A percentile compares a stretch with the other conserved stretches of the same genome.
These are phyloP conservation scores for Ophiostoma ips DNA, from an alignment of 2,329 filamentous ascomycete genomes.

Conservation along the genomic window DNA sequence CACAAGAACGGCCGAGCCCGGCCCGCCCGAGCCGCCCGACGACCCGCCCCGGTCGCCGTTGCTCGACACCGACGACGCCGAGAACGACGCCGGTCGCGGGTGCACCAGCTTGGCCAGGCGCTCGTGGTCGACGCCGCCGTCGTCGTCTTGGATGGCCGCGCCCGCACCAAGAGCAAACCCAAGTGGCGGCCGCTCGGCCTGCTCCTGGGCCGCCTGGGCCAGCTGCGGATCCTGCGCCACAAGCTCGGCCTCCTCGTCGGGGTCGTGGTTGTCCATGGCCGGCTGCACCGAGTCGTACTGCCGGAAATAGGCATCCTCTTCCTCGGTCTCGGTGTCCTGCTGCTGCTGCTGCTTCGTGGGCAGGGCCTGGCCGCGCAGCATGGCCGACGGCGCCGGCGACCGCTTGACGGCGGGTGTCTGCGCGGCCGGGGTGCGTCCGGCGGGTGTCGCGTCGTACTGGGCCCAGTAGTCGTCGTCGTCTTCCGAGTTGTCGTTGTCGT, in stretches of 20 bases:
- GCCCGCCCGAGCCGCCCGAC: conserved; percentile 32
- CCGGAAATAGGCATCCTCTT: conserved; percentile 61
- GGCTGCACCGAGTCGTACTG: conserved; percentile 68
- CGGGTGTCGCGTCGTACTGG: conserved; percentile 52
- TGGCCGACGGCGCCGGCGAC: conserved; percentile 42
- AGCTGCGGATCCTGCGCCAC: conserved; percentile 22
- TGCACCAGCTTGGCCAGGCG: conserved; percentile 30
- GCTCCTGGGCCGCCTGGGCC: conserved; percentile 12
- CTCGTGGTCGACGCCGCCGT: conserved; percentile 25
- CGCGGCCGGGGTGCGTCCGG: conserved; percentile 31
- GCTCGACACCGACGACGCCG: conserved; percentile 39
- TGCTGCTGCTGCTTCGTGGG: no score
- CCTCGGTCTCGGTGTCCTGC: conserved; percentile 24
- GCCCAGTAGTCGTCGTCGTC: conserved; percentile 73
- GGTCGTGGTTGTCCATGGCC: conserved; percentile 67
- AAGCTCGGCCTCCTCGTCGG: conserved; percentile 50
- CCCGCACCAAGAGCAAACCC: neutral
- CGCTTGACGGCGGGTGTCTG: conserved; percentile 46
- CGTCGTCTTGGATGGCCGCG: conserved; percentile 17
- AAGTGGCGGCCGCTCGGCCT: conserved; percentile 10
- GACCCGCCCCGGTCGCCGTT: conserved; percentile 32
- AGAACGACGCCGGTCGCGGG: conserved; percentile 39
- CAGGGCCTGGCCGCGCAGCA: conserved; percentile 9
- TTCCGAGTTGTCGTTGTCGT: conserved; percentile 38
- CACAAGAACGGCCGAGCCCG: conserved; percentile 39